Base-by-base conservation (phyloP, 2,329 filamentous ascomycete species). In the Cladorrhinum sp. region DNA sequence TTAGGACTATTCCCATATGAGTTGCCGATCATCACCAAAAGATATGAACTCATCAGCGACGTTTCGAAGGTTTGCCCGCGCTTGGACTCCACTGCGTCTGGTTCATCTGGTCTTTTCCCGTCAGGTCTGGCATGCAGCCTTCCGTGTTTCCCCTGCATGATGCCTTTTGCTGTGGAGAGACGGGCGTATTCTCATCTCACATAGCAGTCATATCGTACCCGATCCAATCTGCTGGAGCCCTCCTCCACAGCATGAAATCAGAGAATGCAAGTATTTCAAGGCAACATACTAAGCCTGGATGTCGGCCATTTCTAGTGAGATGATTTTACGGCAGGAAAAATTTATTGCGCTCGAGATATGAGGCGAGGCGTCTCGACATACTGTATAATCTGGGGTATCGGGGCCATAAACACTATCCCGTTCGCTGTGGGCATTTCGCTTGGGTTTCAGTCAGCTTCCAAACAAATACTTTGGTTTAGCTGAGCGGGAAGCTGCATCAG, bases 401-500 rank as follows among this genome's bases (percentile, higher is more conserved):
- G 41, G 2, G n/a, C n/a, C 41, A 18, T 3, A 20, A 24, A 48
- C 18, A 23, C 24, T 36, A 23, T 56, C 41, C 53, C 53, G 53
- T 49, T 49, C 53, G 53, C 13, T 45, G n/a, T 45, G 23, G 41
- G n/a, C 24, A 55, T 51, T 52, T 32, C 51, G 27, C 57, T 38
- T 60, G 51, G 8, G 51, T 54, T 23, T 13, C 29, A 29, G 4
- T 8, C 50, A n/a, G 25, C 32, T n/a, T 22, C 38, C 56, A 48
- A 20, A 36, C 60, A 51, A 29, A 45, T 25, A n/a, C 16, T 50
- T 57, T 53, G 59, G 57, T 63, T 50, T 52, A 62, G 62, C 63
- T 50, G 50, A 48, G 32, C 59, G 58, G 60, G n/a, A 56, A 23
- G 53, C 27, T 53, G 59, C 63, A 63, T 55, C 52, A 45, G 51